phyloP scores from a whole-genome alignment of 495 filamentous ascomycete genomes.

The Hyaloscypha hepaticicola region DNA sequence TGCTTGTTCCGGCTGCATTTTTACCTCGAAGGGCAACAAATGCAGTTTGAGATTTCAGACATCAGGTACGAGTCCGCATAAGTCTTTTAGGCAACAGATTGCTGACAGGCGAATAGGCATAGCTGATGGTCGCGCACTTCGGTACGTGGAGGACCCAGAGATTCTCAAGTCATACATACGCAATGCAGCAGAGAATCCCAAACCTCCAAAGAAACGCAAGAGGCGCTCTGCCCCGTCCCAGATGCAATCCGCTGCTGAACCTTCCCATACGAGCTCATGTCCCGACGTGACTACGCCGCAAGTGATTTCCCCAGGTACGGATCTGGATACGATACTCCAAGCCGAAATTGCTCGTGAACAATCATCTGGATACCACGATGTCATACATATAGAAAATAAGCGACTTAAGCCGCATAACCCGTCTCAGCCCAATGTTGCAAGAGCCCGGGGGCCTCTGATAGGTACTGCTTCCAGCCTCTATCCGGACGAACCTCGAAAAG shows the following conservation, averaged over 20 bases:
- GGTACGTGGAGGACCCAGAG: constrained; percentile 14
- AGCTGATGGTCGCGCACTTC: constrained; percentile 17
- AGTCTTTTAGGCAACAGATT: background rate
- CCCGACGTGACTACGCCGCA: background rate
- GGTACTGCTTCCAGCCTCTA: background rate
- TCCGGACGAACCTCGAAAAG: background rate
- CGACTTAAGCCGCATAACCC: constrained; percentile 4
- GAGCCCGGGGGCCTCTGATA: background rate
- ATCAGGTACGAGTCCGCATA: constrained; percentile 5
- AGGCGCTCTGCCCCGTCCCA: background rate
- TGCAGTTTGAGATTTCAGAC: constrained; percentile 22
- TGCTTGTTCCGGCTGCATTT: constrained; percentile 21
- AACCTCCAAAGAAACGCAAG: constrained; percentile 21
- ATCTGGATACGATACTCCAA: constrained; percentile 20
- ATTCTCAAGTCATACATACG: constrained; percentile 11
- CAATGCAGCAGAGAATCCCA: constrained; percentile 2
- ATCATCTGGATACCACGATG: background rate
- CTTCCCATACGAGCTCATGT: background rate
- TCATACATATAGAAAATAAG: constrained; percentile 10
- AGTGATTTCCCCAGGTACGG: background rate
- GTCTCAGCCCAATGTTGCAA: constrained; percentile 2
- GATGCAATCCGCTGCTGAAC: background rate
- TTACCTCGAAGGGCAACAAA: constrained; percentile 23
- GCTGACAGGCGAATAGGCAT: constrained; percentile 15
- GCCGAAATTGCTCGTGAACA: constrained; percentile 18